Base-by-base conservation (phyloP, 1,284 basidiomycete genomes). In the Ceratobasidium sp. region DNA sequence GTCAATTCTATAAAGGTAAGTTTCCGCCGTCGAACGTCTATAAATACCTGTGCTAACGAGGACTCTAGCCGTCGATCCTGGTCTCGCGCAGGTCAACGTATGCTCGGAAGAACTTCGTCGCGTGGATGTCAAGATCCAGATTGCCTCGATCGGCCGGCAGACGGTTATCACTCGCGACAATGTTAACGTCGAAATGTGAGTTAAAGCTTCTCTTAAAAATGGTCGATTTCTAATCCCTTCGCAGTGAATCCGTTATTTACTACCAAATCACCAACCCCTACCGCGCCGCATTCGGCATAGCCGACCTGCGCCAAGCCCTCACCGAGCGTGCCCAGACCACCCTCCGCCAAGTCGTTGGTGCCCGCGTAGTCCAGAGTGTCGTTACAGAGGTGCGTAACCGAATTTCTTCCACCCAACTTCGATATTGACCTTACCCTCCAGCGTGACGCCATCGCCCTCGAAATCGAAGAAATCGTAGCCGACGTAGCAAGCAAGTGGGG, bases 301-400 rank as follows among this genome's bases (percentile, higher is more conserved):
- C 86, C 73, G 94, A 98, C 82, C 89, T 99, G 50, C 91, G 91
- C 73, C 89, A 91, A 78, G 96, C 96, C 0, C 90, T 99, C 76
- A 87, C 93, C 75, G 96, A 99, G 84, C 92, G 97, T 80, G 95
- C 97, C 0, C 96, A 98, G 84, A 98, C 97, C 1, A 99, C 97
- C 11, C 88, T 99, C 22, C 91, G 97, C 54, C 95, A 98, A 79
- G 96, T 98, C 79, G 95, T 98, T 22, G 96, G 96, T 79, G 94
- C 94, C 9, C 92, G 95, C 53, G 91, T 89, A 0, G 93, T 94
- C 36, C 93, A 94, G 82, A 90, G 89, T 79, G 92, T 95, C 67
- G 91, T 94, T 76, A 91, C 91, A n/a, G 72, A 74, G 53, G 50
- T 67, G 11, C 31, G 65, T 45, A 29, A 33, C 29, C 6, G n/a